Evolutionary conservation across 345 rosid genomes (phyloP).

Genomic region (Euclidium syriacum): DNA sequence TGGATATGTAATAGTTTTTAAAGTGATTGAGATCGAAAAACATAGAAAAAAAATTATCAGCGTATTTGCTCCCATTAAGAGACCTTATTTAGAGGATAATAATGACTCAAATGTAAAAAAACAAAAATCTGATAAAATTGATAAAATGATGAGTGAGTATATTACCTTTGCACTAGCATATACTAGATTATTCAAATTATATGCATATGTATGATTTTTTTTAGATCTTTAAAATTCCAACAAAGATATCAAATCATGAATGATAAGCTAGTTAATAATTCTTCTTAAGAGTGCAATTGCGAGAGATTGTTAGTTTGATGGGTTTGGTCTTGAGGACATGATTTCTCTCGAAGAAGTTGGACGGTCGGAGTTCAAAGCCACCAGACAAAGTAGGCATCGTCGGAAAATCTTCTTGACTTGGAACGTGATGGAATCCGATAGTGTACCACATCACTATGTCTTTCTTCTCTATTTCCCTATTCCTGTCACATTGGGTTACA

Average conservation of each 20-base stretch:
- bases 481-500: constrained; percentile 30
- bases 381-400: constrained; percentile 45
- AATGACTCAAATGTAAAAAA: too few relatives aligned
- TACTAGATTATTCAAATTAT: too few relatives aligned
- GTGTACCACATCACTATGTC: constrained; percentile 57
- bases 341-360: constrained; percentile 48
- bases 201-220: too few relatives aligned
- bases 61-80: too few relatives aligned
- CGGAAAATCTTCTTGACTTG: constrained; percentile 58
- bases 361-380: constrained; percentile 48
- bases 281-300: constrained; percentile 11
- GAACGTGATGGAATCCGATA: constrained; percentile 46
- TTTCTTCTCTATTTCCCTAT: constrained; percentile 41
- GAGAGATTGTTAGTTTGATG: constrained; percentile 2
- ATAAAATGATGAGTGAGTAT: too few relatives aligned
- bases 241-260: not conserved
- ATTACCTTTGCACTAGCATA: too few relatives aligned
- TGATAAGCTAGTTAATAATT: not conserved
- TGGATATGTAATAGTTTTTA: too few relatives aligned
- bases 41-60: too few relatives aligned
- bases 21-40: too few relatives aligned
- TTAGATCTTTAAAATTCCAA: too few relatives aligned
- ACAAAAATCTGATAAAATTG: too few relatives aligned
- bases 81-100: too few relatives aligned
- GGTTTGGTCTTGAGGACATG: constrained; percentile 45